Evolutionary conservation across 2,329 filamentous ascomycete species (phyloP), one percentile per base, ranked within the genome.

Genomic region (Aspergillus hortae): DNA sequence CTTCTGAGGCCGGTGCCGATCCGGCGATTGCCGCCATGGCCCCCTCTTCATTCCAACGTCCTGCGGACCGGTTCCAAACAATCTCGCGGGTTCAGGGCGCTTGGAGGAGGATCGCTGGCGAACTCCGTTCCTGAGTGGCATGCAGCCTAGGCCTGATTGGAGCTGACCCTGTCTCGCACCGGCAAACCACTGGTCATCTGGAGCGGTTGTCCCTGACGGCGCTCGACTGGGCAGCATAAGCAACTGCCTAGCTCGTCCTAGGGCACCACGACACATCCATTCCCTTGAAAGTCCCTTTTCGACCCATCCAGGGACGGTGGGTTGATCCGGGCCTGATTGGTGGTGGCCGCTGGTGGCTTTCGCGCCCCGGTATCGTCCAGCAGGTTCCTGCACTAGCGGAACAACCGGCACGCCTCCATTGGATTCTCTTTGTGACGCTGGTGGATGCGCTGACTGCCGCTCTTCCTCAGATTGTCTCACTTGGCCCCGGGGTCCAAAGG

Each of bases 381-480:
- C 27, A 46, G 32, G 45, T 52, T 48, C 50, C 50, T 52, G 50
- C 50, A 52, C 54, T 58, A 61, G 57, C 35, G 44, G 35, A 19
- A 44, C 46, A 44, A 36, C 43, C 53, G 49, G 46, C 49, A 43
- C 19, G 17, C 21, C 33, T 6, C 33, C 42, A 49, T 55, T 48
- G 50, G 53, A 35, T 44, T 42, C 42, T 30, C 17, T 11, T 17
- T 21, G 35, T 19, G 23, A 5, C 46, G 23, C 53, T 46, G 33
- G 49, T 40, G 6, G 32, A 21, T 40, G 21, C 48, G 46, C 25
- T 56, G 40, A 47, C 56, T 53, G 44, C 38, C 44, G 48, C 55
- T 41, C 21, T 30, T 47, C 41, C 47, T 61, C 59, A 59, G 49
- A 51, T 54, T 62, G 60, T 61, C 58, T 62, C 59, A 62, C 58